Percentiles rank a stretch among this genome's conserved stretches.
Evolutionary conservation across 2,329 filamentous ascomycete species (phyloP).

Genomic region (Trichoderma koningii): DNA sequence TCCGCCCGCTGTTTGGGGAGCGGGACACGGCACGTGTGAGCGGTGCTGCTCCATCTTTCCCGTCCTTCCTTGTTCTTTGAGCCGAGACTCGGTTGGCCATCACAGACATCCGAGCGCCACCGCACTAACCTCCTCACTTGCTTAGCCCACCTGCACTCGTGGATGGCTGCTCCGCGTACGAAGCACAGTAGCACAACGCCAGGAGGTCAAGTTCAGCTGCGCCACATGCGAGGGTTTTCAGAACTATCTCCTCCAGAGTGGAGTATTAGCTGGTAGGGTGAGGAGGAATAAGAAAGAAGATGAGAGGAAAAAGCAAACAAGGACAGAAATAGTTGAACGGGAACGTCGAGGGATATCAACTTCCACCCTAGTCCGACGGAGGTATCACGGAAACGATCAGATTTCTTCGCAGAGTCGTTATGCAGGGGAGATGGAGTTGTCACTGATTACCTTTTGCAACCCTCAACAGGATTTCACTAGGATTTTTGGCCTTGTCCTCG

Average conservation of each 20-base stretch:
- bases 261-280: not conserved
- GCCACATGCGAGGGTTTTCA: not conserved
- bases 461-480: not conserved
- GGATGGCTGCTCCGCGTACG: not conserved
- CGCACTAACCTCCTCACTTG: slow-evolving; percentile 12
- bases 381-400: not conserved
- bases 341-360: too few species aligned
- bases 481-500: not conserved
- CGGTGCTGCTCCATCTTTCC: slow-evolving; percentile 3
- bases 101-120: slow-evolving; percentile 15
- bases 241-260: not conserved
- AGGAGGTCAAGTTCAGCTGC: slow-evolving; percentile 5
- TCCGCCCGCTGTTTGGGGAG: not conserved
- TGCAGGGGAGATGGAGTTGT: not conserved
- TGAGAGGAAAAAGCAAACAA: not conserved
- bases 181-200: not conserved
- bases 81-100: slow-evolving; percentile 18
- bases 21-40: slow-evolving; percentile 18
- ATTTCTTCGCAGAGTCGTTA: not conserved
- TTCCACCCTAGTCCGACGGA: too few species aligned
- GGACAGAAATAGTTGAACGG: not conserved
- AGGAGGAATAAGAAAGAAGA: not conserved
- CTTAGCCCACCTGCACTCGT: not conserved
- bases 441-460: not conserved
- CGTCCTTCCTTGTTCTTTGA: slow-evolving; percentile 10